phyloP scores from a whole-genome alignment of 2,329 filamentous ascomycete genomes.

The Colletotrichum lini region DNA sequence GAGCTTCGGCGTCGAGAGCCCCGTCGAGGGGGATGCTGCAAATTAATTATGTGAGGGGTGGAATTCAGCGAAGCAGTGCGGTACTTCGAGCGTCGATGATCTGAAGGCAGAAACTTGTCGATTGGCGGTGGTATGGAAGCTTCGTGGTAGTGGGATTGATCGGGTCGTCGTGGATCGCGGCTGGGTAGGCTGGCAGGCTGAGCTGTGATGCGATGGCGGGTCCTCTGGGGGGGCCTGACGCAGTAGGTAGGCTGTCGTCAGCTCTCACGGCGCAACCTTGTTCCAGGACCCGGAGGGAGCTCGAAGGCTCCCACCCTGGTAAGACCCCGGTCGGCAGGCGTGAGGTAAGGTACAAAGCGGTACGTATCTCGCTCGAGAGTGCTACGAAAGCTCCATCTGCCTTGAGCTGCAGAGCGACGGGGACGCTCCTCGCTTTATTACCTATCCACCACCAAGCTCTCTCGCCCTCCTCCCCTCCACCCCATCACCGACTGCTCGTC shows the following conservation, averaged over 20 bases:
- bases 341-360: conserved; percentile 21
- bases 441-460: conserved; percentile 38
- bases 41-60: neutral
- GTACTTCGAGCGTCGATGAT: neutral
- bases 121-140: neutral
- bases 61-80: neutral
- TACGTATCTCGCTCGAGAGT: conserved; percentile 43
- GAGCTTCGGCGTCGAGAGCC: conserved; percentile 24
- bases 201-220: conserved; percentile 41
- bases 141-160: conserved; percentile 22
- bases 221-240: conserved; percentile 28
- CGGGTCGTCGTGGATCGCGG: conserved; percentile 23
- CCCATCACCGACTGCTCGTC: conserved; percentile 32
- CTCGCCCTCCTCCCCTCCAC: conserved; percentile 3
- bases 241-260: conserved; percentile 32
- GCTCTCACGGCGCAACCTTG: conserved; percentile 38
- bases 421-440: conserved; percentile 27
- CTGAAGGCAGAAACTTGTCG: neutral
- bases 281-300: conserved; percentile 28
- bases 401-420: conserved; percentile 41
- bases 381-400: conserved; percentile 51
- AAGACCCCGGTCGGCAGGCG: conserved; percentile 27
- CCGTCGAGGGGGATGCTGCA: conserved; percentile 29
- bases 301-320: conserved; percentile 9
- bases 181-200: conserved; percentile 23